These are phyloP conservation scores for Fragosphaeria purpurea DNA, from an alignment of 2,329 filamentous ascomycete genomes.

Conservation along the genomic window DNA sequence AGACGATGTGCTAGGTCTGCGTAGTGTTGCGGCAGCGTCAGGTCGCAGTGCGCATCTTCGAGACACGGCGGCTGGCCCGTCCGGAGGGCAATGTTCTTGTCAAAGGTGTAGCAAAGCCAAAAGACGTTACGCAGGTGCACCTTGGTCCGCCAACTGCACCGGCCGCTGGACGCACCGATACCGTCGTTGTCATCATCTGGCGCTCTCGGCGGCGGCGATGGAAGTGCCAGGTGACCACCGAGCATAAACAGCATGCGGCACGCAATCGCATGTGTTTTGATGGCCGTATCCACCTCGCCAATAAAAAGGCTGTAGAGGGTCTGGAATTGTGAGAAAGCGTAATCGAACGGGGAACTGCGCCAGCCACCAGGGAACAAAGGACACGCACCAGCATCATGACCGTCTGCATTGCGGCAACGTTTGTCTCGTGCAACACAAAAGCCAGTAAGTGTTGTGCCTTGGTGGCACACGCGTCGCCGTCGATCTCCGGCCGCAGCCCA, in stretches of 20 bases:
- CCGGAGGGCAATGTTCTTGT: conserved; percentile 46
- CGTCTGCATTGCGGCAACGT: conserved; percentile 33
- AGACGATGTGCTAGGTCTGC: background rate
- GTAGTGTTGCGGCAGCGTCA: conserved; percentile 30
- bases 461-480: conserved; percentile 29
- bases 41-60: conserved; percentile 40
- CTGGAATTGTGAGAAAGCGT: background rate
- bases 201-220: background rate
- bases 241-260: conserved; percentile 39
- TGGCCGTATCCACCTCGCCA: conserved; percentile 35
- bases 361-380: background rate
- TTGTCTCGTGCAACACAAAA: conserved; percentile 32
- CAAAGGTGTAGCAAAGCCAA: conserved; percentile 44
- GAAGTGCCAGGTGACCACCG: conserved; percentile 22
- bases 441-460: conserved; percentile 33
- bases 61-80: conserved; percentile 42
- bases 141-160: conserved; percentile 16
- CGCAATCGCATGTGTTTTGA: conserved; percentile 33
- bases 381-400: conserved; percentile 37
- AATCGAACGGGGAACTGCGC: too few relatives aligned
- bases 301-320: conserved; percentile 19
- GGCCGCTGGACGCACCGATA: too few relatives aligned
- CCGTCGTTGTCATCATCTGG: too few relatives aligned
- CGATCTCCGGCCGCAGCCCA: conserved; percentile 15
- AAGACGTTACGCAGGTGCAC: conserved; percentile 34